Conservation (phyloP, 2,329 filamentous ascomycete species). For the Dothiorella sarmentorum region DNA sequence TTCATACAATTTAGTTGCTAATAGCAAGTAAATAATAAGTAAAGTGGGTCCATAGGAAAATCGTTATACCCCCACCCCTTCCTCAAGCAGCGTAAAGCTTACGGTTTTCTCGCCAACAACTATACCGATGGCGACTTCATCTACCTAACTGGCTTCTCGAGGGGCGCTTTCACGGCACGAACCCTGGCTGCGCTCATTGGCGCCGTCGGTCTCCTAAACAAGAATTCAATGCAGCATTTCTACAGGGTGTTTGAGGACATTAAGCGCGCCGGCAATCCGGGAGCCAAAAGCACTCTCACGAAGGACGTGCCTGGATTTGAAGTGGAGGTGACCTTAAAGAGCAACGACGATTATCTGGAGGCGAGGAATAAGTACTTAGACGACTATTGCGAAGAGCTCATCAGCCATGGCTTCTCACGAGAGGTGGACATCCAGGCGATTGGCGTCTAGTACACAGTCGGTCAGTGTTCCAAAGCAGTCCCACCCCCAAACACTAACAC, state of each 20-base stretch:
- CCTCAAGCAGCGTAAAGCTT: no score
- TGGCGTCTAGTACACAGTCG: conserved; percentile 50
- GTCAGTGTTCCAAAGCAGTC: conserved; percentile 19
- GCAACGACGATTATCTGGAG: neutral
- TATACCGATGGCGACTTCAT: conserved; percentile 46
- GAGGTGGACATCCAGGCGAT: conserved; percentile 38
- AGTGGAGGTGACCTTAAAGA: neutral
- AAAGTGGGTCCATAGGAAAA: no score
- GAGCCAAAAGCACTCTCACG: conserved; percentile 4
- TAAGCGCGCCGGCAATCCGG: conserved; percentile 21
- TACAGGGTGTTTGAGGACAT: conserved; percentile 23
- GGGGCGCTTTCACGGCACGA: conserved; percentile 43
- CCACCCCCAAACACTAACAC: neutral
- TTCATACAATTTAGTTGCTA: no score
- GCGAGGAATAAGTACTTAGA: conserved; percentile 20
- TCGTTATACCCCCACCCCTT: no score
- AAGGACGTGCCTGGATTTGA: conserved; percentile 10
- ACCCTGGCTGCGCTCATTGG: conserved; percentile 35
- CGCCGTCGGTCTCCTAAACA: conserved; percentile 24
- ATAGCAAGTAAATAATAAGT: no score
- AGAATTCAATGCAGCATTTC: conserved; percentile 21
- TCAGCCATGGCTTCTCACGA: conserved; percentile 30
- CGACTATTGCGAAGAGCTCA: conserved; percentile 39
- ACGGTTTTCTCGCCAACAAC: conserved; percentile 52
- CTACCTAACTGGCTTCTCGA: conserved; percentile 45